Evolutionary conservation across 1,284 basidiomycete species (phyloP).

Genomic region (Dichomitus squalens): DNA sequence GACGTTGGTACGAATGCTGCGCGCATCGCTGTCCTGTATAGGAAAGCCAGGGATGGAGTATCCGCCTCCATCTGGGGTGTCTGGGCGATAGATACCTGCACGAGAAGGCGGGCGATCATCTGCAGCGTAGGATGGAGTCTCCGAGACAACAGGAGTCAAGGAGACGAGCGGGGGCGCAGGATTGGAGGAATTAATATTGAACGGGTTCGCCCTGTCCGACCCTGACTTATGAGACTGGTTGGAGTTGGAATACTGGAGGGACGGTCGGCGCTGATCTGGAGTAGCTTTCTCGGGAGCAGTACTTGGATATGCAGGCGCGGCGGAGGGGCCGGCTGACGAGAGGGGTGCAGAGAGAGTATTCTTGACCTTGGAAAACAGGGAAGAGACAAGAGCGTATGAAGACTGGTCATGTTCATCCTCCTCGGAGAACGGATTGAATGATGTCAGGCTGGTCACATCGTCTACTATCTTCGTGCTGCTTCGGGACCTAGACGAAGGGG

Average conservation of each 20-base stretch:
- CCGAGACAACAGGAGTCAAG: constrained; percentile 78
- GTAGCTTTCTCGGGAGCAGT: constrained; percentile 31
- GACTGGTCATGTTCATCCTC: constrained; percentile 86
- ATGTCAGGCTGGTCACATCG: constrained; percentile 73
- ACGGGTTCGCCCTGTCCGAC: constrained; percentile 58
- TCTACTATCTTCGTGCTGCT: constrained; percentile 64
- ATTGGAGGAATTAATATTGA: constrained; percentile 54
- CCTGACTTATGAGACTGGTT: constrained; percentile 48
- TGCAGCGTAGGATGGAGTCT: constrained; percentile 64
- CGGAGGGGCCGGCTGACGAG: constrained; percentile 48
- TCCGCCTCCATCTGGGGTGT: constrained; percentile 60
- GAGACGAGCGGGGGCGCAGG: constrained; percentile 79
- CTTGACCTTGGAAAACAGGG: constrained; percentile 76
- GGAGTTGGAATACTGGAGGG: constrained; percentile 49
- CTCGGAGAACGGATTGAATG: constrained; percentile 84
- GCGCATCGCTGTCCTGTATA: constrained; percentile 74
- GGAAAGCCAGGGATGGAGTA: constrained; percentile 85
- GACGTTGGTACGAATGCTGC: constrained; percentile 72
- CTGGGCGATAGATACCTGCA: constrained; percentile 49
- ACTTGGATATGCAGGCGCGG: constrained; percentile 30
- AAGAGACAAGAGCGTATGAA: constrained; percentile 77
- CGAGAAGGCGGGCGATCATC: constrained; percentile 66
- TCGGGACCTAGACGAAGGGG: constrained; percentile 57
- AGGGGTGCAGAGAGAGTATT: constrained; percentile 70
- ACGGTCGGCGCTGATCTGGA: constrained; percentile 58